phyloP scores from a whole-genome alignment of 768 basidiomycete species.

The Russula compacta region DNA sequence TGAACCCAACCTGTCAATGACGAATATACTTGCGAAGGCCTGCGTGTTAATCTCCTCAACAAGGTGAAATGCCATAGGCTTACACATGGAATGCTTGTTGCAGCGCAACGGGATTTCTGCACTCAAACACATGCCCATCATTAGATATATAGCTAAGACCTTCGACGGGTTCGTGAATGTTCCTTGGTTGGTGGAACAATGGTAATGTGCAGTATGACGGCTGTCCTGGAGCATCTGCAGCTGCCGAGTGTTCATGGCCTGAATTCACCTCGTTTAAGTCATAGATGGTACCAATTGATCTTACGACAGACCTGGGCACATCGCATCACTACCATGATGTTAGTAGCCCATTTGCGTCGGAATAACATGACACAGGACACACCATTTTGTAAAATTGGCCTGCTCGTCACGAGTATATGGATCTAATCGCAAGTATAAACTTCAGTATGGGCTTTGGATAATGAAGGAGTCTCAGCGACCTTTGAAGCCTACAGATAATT shows the following conservation, averaged over 20 bases:
- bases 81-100: constrained; percentile 57
- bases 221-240: constrained; percentile 31
- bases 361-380: constrained; percentile 13
- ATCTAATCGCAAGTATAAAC: constrained; percentile 27
- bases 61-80: constrained; percentile 19
- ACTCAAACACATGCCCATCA: constrained; percentile 48
- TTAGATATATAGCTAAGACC: constrained; percentile 42
- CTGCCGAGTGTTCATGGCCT: constrained; percentile 45
- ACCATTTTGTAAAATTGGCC: constrained; percentile 46
- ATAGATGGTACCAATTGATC: background rate
- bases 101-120: constrained; percentile 43
- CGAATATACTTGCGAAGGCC: constrained; percentile 35
- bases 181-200: constrained; percentile 38
- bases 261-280: background rate
- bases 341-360: background rate
- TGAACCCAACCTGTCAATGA: constrained; percentile 37
- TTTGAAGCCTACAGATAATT: constrained; percentile 41
- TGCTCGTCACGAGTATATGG: constrained; percentile 55
- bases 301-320: constrained; percentile 38
- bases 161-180: constrained; percentile 23
- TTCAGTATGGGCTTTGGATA: background rate
- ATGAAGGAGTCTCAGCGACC: constrained; percentile 24
- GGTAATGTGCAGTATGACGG: constrained; percentile 49
- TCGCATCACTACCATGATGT: constrained; percentile 32
- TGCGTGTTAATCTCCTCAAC: background rate